Conservation (phyloP, 2,329 filamentous ascomycete genomes). For the Penicillium sp. region DNA sequence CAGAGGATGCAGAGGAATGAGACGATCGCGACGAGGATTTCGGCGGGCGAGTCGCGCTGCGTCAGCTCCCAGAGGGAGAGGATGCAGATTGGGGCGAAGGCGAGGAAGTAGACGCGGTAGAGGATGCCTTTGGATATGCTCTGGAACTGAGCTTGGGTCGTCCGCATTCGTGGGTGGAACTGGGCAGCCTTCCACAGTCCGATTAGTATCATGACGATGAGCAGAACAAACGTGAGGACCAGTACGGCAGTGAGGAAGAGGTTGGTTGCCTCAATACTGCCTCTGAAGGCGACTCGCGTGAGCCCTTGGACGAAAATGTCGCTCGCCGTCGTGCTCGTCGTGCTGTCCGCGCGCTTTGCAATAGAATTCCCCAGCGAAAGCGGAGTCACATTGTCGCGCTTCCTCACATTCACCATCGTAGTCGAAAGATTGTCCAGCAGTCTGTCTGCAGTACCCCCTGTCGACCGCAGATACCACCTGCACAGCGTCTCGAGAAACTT, state of each 20-base stretch:
- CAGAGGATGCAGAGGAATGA: conserved; percentile 81
- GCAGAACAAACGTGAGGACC: conserved; percentile 85
- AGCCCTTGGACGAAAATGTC: conserved; percentile 73
- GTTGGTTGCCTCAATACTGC: conserved; percentile 85
- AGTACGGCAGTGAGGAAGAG: conserved; percentile 89
- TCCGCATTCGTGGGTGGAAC: conserved; percentile 85
- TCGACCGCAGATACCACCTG: conserved; percentile 94
- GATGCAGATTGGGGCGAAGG: conserved; percentile 88
- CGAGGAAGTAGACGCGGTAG: conserved; percentile 86
- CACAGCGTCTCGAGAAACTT: conserved; percentile 84
- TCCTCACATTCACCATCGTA: conserved; percentile 79
- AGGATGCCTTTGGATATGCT: conserved; percentile 91
- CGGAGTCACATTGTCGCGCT: conserved; percentile 38
- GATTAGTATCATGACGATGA: conserved; percentile 74
- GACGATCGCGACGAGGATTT: conserved; percentile 84
- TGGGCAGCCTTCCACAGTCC: conserved; percentile 75
- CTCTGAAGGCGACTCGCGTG: conserved; percentile 83
- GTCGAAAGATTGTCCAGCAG: conserved; percentile 74
- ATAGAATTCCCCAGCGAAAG: conserved; percentile 47
- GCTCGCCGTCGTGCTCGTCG: conserved; percentile 44
- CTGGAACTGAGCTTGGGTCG: conserved; percentile 88
- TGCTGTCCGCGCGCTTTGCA: conserved; percentile 53
- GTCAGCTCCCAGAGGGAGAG: conserved; percentile 95
- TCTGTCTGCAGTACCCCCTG: conserved; percentile 81
- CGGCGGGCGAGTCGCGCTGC: conserved; percentile 78